These are phyloP conservation scores for Thozetella sp. DNA, from an alignment of 495 filamentous ascomycete genomes.

Conservation along the genomic window DNA sequence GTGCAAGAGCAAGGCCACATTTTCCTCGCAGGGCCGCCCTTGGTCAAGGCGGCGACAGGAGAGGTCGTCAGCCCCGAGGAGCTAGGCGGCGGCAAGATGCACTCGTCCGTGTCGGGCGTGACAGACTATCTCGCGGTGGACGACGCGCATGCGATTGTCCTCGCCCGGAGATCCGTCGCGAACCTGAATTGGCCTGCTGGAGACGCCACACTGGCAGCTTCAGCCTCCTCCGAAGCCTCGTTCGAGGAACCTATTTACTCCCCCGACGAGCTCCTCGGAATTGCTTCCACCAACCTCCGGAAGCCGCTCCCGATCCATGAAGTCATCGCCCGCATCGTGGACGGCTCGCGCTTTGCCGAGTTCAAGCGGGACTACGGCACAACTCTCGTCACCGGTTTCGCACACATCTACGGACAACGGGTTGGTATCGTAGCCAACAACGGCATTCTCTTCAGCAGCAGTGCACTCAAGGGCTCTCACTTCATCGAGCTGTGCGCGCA, in stretches of 20 bases:
- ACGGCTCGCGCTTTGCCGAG: conserved; percentile 86
- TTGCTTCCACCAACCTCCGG: conserved; percentile 86
- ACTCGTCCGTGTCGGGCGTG: conserved; percentile 90
- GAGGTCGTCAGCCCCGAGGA: conserved; percentile 93
- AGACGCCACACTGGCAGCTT: conserved; percentile 12
- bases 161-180: conserved; percentile 79
- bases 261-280: conserved; percentile 78
- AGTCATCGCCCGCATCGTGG: conserved; percentile 92
- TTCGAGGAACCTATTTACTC: conserved; percentile 79
- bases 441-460: conserved; percentile 93
- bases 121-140: conserved; percentile 95
- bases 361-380: conserved; percentile 93
- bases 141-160: conserved; percentile 88
- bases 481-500: conserved; percentile 98
- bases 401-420: conserved; percentile 83
- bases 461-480: conserved; percentile 90
- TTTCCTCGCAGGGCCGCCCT: conserved; percentile 91
- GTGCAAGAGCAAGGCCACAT: conserved; percentile 94
- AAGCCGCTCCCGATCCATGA: conserved; percentile 84
- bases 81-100: conserved; percentile 89
- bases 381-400: conserved; percentile 93
- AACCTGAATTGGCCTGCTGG: conserved; percentile 83
- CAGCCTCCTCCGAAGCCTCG: conserved; percentile 13
- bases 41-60: conserved; percentile 96
- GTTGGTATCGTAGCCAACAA: conserved; percentile 97